Percentiles rank a stretch among this genome's conserved stretches.
These are phyloP conservation scores for Erigeron philadelphicus DNA, from an alignment of 140 eudicot genomes.

Conservation along the genomic window DNA sequence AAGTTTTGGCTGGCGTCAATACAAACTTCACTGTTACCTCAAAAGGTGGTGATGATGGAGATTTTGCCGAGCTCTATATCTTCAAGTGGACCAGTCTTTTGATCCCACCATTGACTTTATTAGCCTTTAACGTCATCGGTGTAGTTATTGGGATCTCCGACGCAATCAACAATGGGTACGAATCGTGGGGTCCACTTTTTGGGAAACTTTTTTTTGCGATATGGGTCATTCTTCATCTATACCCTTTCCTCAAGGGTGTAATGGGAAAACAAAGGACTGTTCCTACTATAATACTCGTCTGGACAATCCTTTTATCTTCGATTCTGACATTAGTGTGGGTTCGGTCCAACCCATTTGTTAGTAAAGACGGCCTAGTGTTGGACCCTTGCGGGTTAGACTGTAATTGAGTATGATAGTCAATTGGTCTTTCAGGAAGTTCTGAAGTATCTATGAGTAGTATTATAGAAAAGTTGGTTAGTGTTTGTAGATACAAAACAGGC, in stretches of 20 bases:
- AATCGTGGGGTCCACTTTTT: constrained; percentile 73
- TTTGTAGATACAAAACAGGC: constrained; percentile 28
- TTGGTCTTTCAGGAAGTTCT: constrained; percentile 4
- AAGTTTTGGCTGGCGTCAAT: constrained; percentile 60
- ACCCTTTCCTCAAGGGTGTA: constrained; percentile 72
- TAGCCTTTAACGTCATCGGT: constrained; percentile 51
- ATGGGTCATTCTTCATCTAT: constrained; percentile 70
- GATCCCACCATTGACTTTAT: constrained; percentile 61
- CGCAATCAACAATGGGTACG: constrained; percentile 67
- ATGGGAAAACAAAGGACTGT: constrained; percentile 49
- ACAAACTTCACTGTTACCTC: constrained; percentile 73
- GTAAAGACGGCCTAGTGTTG: constrained; percentile 46
- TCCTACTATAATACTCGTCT: constrained; percentile 60
- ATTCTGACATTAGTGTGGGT: constrained; percentile 65
- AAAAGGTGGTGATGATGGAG: constrained; percentile 70
- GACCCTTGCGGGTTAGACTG: constrained; percentile 70
- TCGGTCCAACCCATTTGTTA: constrained; percentile 55
- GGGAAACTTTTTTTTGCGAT: constrained; percentile 58
- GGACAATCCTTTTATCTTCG: constrained; percentile 72
- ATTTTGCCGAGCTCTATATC: constrained; percentile 53
- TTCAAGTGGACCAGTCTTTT: constrained; percentile 69
- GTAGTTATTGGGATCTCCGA: constrained; percentile 54
- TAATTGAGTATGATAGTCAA: constrained; percentile 20
- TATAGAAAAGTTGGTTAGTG: constrained; percentile 21
- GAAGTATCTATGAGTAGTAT: constrained; percentile 18